Conservation (phyloP, 345 rosid genomes). For the Aquilaria malaccensis region DNA sequence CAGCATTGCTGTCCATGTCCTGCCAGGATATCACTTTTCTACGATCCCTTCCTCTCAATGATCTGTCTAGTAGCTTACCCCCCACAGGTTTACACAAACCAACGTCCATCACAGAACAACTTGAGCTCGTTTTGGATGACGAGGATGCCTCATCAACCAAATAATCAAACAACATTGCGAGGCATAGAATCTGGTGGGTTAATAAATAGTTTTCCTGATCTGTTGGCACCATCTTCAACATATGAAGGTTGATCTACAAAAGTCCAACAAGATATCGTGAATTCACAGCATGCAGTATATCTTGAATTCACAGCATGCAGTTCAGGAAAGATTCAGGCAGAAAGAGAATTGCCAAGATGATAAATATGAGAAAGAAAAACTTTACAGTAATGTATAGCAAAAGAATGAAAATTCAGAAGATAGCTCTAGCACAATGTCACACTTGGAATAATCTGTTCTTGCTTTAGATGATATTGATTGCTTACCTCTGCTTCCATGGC, state of each 20-base stretch:
- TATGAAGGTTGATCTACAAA: slow-evolving; percentile 71
- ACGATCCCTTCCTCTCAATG: slow-evolving; percentile 83
- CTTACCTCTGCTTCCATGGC: slow-evolving; percentile 93
- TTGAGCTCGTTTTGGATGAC: slow-evolving; percentile 38
- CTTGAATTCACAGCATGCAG: not conserved
- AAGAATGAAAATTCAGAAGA: not conserved
- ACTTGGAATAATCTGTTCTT: not conserved
- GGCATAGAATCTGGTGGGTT: slow-evolving; percentile 68
- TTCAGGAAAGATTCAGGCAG: not conserved
- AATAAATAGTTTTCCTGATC: slow-evolving; percentile 53
- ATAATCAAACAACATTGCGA: slow-evolving; percentile 84
- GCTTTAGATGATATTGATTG: slow-evolving; percentile 6
- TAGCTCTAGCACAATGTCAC: not conserved
- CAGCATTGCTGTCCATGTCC: slow-evolving; percentile 47
- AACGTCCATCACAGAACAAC: slow-evolving; percentile 57
- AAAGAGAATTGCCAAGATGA: not conserved
- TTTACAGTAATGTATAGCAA: not conserved
- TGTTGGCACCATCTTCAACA: slow-evolving; percentile 53
- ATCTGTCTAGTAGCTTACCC: slow-evolving; percentile 71
- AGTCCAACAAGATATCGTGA: slow-evolving; percentile 12
- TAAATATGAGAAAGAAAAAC: not conserved
- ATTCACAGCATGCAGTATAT: not conserved
- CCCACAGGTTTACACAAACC: slow-evolving; percentile 76
- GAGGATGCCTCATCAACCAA: slow-evolving; percentile 54
- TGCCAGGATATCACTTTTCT: slow-evolving; percentile 94